Evolutionary conservation across 73 alveolate genomes (phyloP).

Genomic region (Tetrahymena borealis): DNA sequence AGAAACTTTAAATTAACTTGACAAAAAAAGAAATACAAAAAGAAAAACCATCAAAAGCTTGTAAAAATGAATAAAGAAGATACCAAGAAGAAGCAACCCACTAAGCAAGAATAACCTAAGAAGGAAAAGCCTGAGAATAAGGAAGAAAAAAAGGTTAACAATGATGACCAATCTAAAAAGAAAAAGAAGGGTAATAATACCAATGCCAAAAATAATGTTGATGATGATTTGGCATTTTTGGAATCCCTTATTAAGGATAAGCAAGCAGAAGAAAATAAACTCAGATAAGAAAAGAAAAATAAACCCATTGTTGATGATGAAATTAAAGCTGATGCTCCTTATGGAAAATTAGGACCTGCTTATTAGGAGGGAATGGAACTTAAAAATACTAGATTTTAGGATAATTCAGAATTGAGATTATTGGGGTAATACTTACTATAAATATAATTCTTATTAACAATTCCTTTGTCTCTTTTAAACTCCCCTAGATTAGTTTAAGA

Average conservation of each 20-base stretch:
- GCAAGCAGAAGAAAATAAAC: background rate
- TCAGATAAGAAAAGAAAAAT: background rate
- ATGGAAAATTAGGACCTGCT: slow-evolving; percentile 32
- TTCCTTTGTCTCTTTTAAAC: no score
- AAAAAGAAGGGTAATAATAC: background rate
- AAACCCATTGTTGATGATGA: background rate
- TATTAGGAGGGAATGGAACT: slow-evolving; percentile 24
- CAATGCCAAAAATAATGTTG: background rate
- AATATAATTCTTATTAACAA: no score
- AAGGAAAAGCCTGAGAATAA: background rate
- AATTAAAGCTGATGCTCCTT: background rate
- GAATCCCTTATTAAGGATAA: background rate
- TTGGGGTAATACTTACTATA: no score
- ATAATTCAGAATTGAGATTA: slow-evolving; percentile 23
- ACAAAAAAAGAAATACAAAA: background rate
- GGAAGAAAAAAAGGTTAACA: background rate
- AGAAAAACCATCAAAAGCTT: no score
- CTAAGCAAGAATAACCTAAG: background rate
- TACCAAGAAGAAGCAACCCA: background rate
- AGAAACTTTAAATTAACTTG: background rate
- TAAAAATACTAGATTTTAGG: slow-evolving; percentile 22
- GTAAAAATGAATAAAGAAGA: background rate
- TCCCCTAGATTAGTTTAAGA: no score
- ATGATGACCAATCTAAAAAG: background rate
- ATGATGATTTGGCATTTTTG: background rate